Conservation (phyloP, 192 early-diverging fungal genomes). For the Podila horticola region DNA sequence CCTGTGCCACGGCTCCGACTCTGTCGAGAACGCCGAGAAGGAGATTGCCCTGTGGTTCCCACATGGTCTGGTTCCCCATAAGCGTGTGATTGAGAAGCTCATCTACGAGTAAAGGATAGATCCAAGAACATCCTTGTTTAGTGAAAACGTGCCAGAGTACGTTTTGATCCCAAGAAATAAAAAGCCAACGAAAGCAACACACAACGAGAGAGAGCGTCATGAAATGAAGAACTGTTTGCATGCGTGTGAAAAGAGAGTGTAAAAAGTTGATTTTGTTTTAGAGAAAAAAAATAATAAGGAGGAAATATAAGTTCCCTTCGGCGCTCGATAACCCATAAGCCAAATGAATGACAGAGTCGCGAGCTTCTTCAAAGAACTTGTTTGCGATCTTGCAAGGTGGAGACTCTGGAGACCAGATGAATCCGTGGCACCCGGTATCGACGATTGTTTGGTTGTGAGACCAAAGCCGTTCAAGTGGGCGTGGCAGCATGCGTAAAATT, state of each 20-base stretch:
- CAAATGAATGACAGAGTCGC: slow-evolving; percentile 51
- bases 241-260: not conserved
- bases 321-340: slow-evolving; percentile 46
- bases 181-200: too few species aligned
- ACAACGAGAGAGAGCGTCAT: not conserved
- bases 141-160: not conserved
- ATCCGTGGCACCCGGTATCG: slow-evolving; percentile 50
- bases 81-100: slow-evolving; percentile 43
- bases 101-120: slow-evolving; percentile 47
- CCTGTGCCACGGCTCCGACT: slow-evolving; percentile 90
- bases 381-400: slow-evolving; percentile 51
- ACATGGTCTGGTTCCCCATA: slow-evolving; percentile 48
- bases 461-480: slow-evolving; percentile 51
- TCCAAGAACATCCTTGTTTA: not conserved
- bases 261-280: slow-evolving; percentile 7
- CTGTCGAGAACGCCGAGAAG: slow-evolving; percentile 81
- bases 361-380: slow-evolving; percentile 44
- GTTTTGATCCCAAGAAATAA: too few species aligned
- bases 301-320: slow-evolving; percentile 48
- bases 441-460: slow-evolving; percentile 49
- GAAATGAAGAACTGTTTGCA: not conserved
- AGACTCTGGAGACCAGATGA: slow-evolving; percentile 24
- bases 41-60: slow-evolving; percentile 85
- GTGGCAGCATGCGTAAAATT: slow-evolving; percentile 48
- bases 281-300: not conserved